Conservation (phyloP, 2,329 filamentous ascomycete genomes). For the Alternaria ethzedia region DNA sequence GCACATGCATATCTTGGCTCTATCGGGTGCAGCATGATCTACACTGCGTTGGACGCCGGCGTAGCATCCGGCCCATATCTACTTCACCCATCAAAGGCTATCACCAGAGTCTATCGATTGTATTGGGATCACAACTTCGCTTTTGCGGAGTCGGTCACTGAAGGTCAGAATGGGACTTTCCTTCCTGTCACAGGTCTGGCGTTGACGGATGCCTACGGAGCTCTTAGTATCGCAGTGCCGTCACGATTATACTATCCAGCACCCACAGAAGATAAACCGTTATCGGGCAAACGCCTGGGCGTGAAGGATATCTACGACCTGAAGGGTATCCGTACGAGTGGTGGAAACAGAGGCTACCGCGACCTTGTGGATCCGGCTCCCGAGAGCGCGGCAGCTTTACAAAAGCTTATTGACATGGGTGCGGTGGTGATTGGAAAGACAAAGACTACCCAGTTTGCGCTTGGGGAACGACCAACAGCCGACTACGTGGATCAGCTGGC, state of each 20-base stretch:
- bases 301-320: conserved; percentile 29
- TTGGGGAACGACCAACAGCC: conserved; percentile 28
- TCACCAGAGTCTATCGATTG: conserved; percentile 16
- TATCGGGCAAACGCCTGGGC: conserved; percentile 16
- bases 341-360: conserved; percentile 21
- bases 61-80: conserved; percentile 14
- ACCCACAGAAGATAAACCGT: conserved; percentile 5
- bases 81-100: conserved; percentile 9
- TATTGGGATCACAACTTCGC: conserved; percentile 19
- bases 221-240: conserved; percentile 19
- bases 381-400: conserved; percentile 14
- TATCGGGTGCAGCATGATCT: conserved; percentile 6
- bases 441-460: conserved; percentile 56
- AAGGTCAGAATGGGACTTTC: conserved; percentile 17
- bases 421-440: conserved; percentile 59
- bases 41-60: neutral
- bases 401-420: conserved; percentile 21
- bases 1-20: conserved; percentile 1
- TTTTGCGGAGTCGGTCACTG: conserved; percentile 15
- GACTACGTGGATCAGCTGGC: conserved; percentile 35
- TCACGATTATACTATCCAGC: conserved; percentile 18
- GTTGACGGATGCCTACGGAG: conserved; percentile 10
- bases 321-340: conserved; percentile 17
- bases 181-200: conserved; percentile 14
- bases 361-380: conserved; percentile 1